Base-by-base conservation (phyloP, 1,139 yeast species). In the Nakaseomyces sp. region DNA sequence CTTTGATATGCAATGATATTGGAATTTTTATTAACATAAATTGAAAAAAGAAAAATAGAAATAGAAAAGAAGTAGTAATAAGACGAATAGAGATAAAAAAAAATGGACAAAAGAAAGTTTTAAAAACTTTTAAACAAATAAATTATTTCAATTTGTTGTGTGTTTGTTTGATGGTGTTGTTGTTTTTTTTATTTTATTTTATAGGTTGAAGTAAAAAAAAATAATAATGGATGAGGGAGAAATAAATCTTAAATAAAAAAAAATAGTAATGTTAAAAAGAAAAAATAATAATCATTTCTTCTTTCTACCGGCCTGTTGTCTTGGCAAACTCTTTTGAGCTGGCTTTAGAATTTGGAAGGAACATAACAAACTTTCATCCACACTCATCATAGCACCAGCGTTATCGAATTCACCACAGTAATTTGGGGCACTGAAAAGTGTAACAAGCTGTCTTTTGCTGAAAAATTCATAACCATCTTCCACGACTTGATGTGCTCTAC, bases 341-440 rank as follows among this genome's bases (percentile, higher is more conserved):
- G 97, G 98, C 68, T 91, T 91, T 65, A 91, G 77, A 60, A 91
- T 89, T 69, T 91, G 97, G 83, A 91, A 91, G 15, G 96, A 88
- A 72, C 98, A 91, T 59, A 91, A 75, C 61, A 91, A 76, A 64
- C 91, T 81, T 67, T 89, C 96, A 66, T 91, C 97, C 46, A 89
- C 96, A 58, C 94, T 81, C 97, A 89, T 89, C 96, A 89, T 89
- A 32, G 97, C 97, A 57, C 97, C 97, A 4, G 96, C 96, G 65
- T 89, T 89, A 67, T 89, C 96, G 63, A 89, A 89, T 67, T 89
- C 96, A 54, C 96, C 96, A 74, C 96, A 89, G 65, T 89, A 89
- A 68, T 89, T 89, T 53, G 97, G 97, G 42, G 97, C 97, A 42
- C 91, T 80, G 64, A 89, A 89, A 53, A 89, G 73, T 16, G 97